A percentile compares a stretch with the other conserved stretches of the same genome.
These are phyloP conservation scores for Mycena vitilis DNA, from an alignment of 768 basidiomycete genomes.

Conservation along the genomic window DNA sequence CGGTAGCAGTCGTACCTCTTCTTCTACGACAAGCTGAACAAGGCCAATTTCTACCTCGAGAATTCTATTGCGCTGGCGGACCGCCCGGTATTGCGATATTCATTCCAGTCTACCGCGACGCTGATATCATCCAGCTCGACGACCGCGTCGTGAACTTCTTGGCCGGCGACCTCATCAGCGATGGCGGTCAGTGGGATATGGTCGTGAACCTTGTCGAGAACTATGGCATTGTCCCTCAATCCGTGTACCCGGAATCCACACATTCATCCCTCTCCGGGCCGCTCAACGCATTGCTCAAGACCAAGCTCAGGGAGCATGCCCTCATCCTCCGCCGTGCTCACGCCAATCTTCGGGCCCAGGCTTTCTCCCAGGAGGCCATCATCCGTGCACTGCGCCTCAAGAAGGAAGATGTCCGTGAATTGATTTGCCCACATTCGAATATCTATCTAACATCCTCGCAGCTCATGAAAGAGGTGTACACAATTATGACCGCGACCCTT, in stretches of 20 bases:
- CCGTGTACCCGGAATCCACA: conserved; percentile 84
- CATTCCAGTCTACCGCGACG: too few relatives aligned
- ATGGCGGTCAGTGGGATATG: conserved; percentile 98
- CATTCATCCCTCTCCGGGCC: conserved; percentile 81
- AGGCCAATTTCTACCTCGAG: conserved; percentile 93
- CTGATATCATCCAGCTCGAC: conserved; percentile 57
- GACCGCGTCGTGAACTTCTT: conserved; percentile 86
- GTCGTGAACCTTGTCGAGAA: conserved; percentile 67
- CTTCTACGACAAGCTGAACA: conserved; percentile 98
- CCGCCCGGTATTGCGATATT: conserved; percentile 59
- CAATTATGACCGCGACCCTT: conserved; percentile 84
- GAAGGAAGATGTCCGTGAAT: conserved; percentile 67
- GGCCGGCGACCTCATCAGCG: conserved; percentile 81
- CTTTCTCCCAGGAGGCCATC: conserved; percentile 59
- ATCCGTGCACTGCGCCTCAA: conserved; percentile 73
- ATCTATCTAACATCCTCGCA: conserved; percentile 29
- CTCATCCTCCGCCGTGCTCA: conserved; percentile 79
- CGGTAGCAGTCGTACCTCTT: conserved; percentile 80
- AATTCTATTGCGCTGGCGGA: conserved; percentile 85
- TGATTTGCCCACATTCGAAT: background rate
- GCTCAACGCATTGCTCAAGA: conserved; percentile 84
- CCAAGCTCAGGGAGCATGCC: conserved; percentile 92
- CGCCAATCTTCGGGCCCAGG: conserved; percentile 61
- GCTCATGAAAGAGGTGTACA: conserved; percentile 86
- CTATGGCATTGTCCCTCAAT: conserved; percentile 90